These are phyloP conservation scores for Quercus rubra DNA, from an alignment of 306 rosid species.

Conservation along the genomic window DNA sequence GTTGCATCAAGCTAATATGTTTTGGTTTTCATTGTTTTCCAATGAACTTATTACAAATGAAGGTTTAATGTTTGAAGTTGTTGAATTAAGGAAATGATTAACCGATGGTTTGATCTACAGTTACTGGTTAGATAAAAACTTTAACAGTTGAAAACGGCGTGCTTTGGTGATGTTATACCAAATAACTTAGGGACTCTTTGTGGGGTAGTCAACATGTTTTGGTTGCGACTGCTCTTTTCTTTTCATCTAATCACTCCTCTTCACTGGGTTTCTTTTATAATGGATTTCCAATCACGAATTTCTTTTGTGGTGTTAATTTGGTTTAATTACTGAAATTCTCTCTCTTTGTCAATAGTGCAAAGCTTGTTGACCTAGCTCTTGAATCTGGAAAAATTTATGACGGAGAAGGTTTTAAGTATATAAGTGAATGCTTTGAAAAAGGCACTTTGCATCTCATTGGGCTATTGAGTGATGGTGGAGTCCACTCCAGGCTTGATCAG, in stretches of 20 bases:
- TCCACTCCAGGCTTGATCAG: constrained; percentile 86
- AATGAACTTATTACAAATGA: not conserved
- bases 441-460: constrained; percentile 94
- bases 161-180: not conserved
- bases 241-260: not conserved
- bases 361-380: constrained; percentile 94
- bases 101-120: too few species aligned
- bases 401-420: constrained; percentile 83
- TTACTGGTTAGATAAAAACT: not conserved
- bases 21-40: not conserved
- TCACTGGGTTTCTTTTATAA: not conserved
- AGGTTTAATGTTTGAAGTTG: not conserved
- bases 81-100: not conserved
- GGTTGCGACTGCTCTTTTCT: not conserved
- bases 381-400: constrained; percentile 76
- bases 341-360: constrained; percentile 50
- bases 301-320: not conserved
- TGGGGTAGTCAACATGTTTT: not conserved
- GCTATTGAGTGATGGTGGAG: constrained; percentile 87
- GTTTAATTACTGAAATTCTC: not conserved
- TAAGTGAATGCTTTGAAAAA: constrained; percentile 57
- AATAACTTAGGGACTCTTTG: not conserved
- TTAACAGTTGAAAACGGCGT: not conserved
- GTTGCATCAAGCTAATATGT: not conserved
- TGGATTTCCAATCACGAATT: not conserved